phyloP scores from a whole-genome alignment of 2,329 filamentous ascomycete species.

The Colletotrichum australisinense region DNA sequence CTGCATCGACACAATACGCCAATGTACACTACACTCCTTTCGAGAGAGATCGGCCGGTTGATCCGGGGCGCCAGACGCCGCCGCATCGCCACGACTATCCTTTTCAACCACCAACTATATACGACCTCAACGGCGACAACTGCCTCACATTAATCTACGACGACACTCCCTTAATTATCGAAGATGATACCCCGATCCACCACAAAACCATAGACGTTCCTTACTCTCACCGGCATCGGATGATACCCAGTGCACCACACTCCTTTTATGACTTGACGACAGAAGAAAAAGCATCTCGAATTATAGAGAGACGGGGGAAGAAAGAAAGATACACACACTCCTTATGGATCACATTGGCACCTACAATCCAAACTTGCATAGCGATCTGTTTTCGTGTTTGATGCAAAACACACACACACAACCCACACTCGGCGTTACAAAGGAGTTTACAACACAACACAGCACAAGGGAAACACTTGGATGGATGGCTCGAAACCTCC shows the following conservation, averaged over 20 bases:
- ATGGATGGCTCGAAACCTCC: not conserved
- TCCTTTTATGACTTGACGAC: constrained; percentile 48
- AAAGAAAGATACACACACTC: constrained; percentile 25
- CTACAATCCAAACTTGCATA: constrained; percentile 65
- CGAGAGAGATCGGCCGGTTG: constrained; percentile 37
- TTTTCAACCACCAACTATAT: constrained; percentile 40
- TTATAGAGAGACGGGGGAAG: constrained; percentile 13
- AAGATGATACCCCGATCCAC: constrained; percentile 46
- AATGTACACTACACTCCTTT: constrained; percentile 49
- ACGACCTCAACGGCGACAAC: constrained; percentile 14
- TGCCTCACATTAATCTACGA: constrained; percentile 23
- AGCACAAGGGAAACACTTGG: constrained; percentile 6
- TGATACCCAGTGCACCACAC: constrained; percentile 47
- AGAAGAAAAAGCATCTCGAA: constrained; percentile 40
- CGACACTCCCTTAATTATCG: constrained; percentile 45
- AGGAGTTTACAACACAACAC: constrained; percentile 13
- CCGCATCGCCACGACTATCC: constrained; percentile 49
- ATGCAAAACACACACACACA: constrained; percentile 25
- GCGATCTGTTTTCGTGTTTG: constrained; percentile 56
- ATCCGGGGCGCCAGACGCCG: constrained; percentile 12
- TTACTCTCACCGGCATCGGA: constrained; percentile 31
- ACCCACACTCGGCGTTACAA: constrained; percentile 25
- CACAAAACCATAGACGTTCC: constrained; percentile 29
- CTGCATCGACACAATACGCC: constrained; percentile 46
- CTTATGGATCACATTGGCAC: constrained; percentile 37